Evolutionary conservation across 306 rosid species (phyloP), one percentile per base, ranked within the genome.

Genomic region (Trichosanthes cucumerina): DNA sequence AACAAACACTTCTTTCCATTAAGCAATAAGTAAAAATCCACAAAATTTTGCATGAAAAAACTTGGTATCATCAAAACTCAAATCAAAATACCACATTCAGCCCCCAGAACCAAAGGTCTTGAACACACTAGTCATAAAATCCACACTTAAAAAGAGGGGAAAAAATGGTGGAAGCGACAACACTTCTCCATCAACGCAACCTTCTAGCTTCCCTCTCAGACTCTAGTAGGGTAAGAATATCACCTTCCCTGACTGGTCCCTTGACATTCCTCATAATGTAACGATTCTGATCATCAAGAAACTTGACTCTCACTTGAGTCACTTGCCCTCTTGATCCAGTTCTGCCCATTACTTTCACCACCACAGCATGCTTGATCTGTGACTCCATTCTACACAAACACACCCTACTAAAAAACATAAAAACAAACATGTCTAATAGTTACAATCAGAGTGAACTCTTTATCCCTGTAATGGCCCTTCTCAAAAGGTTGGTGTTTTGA

Each of bases 191-290:
- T 77, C 80, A 77, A 41, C 80, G 80, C 80, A 77, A 24, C 80
- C 71, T 58, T 26, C 80, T 58, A 26, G 80, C 80, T 24, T 77
- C 80, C 71, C 80, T 77, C 80, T 77, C 80, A 9, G 80, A 77
- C 71, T 77, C 80, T 14, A 77, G 80, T 15, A 77, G 54, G 24
- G 80, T 77, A 26, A 77, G 80, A 58, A 77, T 77, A 16, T 77
- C 80, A 11, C 80, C 80, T 77, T 77, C 80, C 80, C 80, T 77
- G 36, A 77, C 80, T 23, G 80, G 80, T 57, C 80, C 80, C 80
- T 77, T 77, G 9, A 77, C 80, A 4, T 77, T 77, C 53, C 80
- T 57, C 80, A 77, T 77, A 16, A 77, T 77, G 80, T 77, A 77
- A 39, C 80, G 80, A 39, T 77, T 77, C 56, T 77, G 80, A 24